Evolutionary conservation across 2,329 filamentous ascomycete genomes (phyloP).

Genomic region (Corinectria fuckeliana): DNA sequence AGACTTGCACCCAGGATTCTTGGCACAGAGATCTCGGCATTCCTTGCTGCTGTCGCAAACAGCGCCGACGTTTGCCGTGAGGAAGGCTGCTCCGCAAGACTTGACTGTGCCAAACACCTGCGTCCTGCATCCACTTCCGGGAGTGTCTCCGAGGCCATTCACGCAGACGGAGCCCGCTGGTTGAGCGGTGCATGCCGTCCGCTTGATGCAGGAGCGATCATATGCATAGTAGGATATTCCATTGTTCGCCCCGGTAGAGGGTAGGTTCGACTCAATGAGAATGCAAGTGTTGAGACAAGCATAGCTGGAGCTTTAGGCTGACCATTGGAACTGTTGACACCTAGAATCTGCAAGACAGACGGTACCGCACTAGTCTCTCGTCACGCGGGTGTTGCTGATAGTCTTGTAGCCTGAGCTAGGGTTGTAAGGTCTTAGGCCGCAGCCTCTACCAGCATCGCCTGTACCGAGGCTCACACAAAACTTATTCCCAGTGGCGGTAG

Average conservation of each 20-base stretch:
- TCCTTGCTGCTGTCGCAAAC: constrained; percentile 20
- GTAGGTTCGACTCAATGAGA: constrained; percentile 17
- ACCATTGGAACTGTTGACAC: constrained; percentile 32
- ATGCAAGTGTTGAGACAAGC: constrained; percentile 25
- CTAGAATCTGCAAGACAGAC: constrained; percentile 24
- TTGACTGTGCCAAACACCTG: constrained; percentile 22
- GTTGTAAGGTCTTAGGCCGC: constrained; percentile 27
- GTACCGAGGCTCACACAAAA: constrained; percentile 24
- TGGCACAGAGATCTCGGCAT: constrained; percentile 31
- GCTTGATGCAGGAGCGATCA: constrained; percentile 26
- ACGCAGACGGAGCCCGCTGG: constrained; percentile 23
- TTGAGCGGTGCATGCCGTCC: constrained; percentile 13
- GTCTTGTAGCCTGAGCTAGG: constrained; percentile 26
- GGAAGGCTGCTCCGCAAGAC: constrained; percentile 27
- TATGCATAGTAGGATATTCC: constrained; percentile 26
- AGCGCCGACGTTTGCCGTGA: constrained; percentile 11
- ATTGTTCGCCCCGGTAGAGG: constrained; percentile 5
- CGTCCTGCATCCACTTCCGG: constrained; percentile 17
- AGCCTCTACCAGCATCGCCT: constrained; percentile 21
- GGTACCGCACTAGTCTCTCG: constrained; percentile 26
- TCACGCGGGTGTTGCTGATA: constrained; percentile 20
- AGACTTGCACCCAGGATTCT: constrained; percentile 32
- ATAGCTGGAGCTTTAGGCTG: constrained; percentile 6
- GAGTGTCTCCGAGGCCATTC: constrained; percentile 27
- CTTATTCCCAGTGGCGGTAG: constrained; percentile 12